These are phyloP conservation scores for Emericellopsis cladophorae DNA, from an alignment of 2,329 filamentous ascomycete species.

Conservation along the genomic window DNA sequence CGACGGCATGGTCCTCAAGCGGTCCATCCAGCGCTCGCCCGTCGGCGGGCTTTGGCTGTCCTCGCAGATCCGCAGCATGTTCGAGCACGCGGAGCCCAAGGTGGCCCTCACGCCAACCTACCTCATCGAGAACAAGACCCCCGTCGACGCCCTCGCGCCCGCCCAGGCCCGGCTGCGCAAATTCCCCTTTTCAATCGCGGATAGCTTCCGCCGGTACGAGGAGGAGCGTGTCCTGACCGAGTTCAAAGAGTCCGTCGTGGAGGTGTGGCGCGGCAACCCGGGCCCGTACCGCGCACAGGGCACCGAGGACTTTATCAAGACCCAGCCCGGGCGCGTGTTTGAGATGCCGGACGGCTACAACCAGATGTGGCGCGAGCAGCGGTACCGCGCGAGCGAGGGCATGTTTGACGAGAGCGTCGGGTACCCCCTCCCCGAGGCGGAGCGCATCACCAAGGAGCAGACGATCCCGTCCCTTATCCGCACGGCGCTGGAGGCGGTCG, in stretches of 20 bases:
- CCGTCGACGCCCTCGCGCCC: conserved; percentile 75
- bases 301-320: conserved; percentile 66
- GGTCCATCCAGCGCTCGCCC: conserved; percentile 75
- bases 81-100: conserved; percentile 55
- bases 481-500: conserved; percentile 63
- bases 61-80: conserved; percentile 72
- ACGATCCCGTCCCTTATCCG: conserved; percentile 78
- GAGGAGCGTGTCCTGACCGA: conserved; percentile 89
- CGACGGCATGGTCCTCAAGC: conserved; percentile 87
- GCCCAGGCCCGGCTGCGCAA: conserved; percentile 64
- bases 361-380: conserved; percentile 82
- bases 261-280: conserved; percentile 71
- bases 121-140: conserved; percentile 74
- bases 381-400: conserved; percentile 76
- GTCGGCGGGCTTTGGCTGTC: conserved; percentile 86
- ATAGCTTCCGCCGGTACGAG: conserved; percentile 70
- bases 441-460: conserved; percentile 52
- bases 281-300: conserved; percentile 50
- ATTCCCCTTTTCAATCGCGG: conserved; percentile 47
- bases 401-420: conserved; percentile 81
- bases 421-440: conserved; percentile 32
- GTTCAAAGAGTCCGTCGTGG: conserved; percentile 95
- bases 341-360: conserved; percentile 97
- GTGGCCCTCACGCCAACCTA: conserved; percentile 74
- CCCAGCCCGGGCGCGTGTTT: conserved; percentile 71